Conservation (phyloP, 306 rosid genomes). For the Mimosa pudica region DNA sequence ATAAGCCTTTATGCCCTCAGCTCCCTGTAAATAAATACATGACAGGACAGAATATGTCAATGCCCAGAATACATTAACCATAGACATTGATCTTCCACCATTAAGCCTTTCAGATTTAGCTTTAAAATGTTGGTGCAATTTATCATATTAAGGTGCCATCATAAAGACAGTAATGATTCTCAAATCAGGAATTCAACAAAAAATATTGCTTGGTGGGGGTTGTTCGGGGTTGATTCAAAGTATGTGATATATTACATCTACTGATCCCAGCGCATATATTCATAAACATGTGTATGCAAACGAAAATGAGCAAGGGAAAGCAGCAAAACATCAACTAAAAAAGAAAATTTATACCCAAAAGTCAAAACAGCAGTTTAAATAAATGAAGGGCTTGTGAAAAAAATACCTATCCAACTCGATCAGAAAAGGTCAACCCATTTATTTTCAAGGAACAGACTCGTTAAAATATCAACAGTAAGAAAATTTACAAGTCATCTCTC, state of each 20-base stretch:
- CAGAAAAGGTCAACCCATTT: neutral
- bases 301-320: neutral
- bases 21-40: constrained; percentile 60
- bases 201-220: neutral
- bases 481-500: constrained; percentile 21
- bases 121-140: neutral
- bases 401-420: constrained; percentile 16
- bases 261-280: neutral
- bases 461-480: neutral
- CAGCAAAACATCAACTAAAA: neutral
- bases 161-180: too few relatives aligned
- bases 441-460: neutral
- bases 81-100: constrained; percentile 13
- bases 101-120: constrained; percentile 5
- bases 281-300: neutral
- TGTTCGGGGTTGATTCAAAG: too few relatives aligned
- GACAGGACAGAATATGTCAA: constrained; percentile 27
- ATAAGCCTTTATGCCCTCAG: constrained; percentile 78
- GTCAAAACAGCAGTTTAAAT: constrained; percentile 5
- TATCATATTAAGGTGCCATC: too few relatives aligned
- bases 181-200: too few relatives aligned
- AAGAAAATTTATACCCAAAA: neutral
- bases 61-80: neutral
- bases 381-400: neutral
- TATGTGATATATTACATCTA: too few relatives aligned